These are phyloP conservation scores for Pyrus hybrid DNA, from an alignment of 331 rosid genomes.

Conservation along the genomic window DNA sequence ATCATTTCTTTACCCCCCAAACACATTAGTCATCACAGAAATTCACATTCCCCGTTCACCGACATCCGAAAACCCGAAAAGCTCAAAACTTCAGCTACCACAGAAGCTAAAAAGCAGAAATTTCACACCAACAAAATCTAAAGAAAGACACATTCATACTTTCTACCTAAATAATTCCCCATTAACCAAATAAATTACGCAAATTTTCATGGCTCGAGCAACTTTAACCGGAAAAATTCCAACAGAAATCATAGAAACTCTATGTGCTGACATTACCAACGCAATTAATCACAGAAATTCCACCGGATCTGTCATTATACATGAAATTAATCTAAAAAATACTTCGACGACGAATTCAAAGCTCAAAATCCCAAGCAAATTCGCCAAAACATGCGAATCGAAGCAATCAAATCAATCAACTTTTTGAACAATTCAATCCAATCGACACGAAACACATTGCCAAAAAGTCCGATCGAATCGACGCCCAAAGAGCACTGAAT, in stretches of 20 bases:
- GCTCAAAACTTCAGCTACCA: background rate
- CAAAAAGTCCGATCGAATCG: background rate
- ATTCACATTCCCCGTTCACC: background rate
- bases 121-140: too few species aligned
- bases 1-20: background rate
- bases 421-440: background rate
- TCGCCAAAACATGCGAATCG: background rate
- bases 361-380: background rate
- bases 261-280: constrained; percentile 10
- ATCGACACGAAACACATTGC: background rate
- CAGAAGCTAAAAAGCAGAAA: too few species aligned
- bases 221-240: background rate
- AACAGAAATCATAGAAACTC: background rate
- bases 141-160: too few species aligned
- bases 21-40: background rate
- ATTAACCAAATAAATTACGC: too few species aligned
- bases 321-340: background rate
- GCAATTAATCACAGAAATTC: background rate
- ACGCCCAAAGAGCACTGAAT: background rate
- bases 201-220: background rate
- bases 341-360: background rate
- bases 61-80: background rate
- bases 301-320: constrained; percentile 34
- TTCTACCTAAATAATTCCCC: background rate
- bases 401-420: background rate